phyloP scores from a whole-genome alignment of 371 early-diverging fungal species.

The Smittium culicis region DNA sequence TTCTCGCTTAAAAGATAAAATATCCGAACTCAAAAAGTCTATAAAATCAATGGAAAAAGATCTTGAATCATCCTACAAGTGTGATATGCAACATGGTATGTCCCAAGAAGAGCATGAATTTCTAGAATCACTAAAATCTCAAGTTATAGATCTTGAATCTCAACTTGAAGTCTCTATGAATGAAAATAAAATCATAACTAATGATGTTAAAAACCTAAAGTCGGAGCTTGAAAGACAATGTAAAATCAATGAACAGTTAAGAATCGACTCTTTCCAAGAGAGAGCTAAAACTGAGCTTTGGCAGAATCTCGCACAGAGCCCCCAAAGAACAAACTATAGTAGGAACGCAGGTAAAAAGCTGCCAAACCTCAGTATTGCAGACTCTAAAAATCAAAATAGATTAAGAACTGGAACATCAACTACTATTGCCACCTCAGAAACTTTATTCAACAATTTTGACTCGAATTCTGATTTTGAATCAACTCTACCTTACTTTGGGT shows the following conservation, averaged over 20 bases:
- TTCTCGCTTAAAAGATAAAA: neutral
- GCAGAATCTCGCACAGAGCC: slow-evolving; percentile 6
- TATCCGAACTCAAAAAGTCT: neutral
- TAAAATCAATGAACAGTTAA: slow-evolving; percentile 8
- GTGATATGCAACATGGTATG: neutral
- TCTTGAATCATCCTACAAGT: neutral
- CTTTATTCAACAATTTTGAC: neutral
- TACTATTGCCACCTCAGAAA: neutral
- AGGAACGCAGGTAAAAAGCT: neutral
- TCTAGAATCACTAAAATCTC: neutral
- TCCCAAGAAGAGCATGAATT: neutral
- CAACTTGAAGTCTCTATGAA: neutral
- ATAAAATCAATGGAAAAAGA: neutral
- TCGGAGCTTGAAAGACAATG: neutral
- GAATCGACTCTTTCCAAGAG: neutral
- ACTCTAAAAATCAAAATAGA: neutral
- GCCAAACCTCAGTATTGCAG: neutral
- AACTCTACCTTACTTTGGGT: neutral
- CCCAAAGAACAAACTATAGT: neutral
- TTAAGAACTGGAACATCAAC: neutral
- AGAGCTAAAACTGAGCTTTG: slow-evolving; percentile 6
- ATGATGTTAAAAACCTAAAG: neutral
- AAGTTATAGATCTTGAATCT: neutral
- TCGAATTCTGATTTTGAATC: neutral
- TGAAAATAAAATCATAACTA: neutral